A percentile compares a stretch with the other conserved stretches of the same genome.
Conservation (phyloP, 129 eudicot species). For the Pittosporum tobira region DNA sequence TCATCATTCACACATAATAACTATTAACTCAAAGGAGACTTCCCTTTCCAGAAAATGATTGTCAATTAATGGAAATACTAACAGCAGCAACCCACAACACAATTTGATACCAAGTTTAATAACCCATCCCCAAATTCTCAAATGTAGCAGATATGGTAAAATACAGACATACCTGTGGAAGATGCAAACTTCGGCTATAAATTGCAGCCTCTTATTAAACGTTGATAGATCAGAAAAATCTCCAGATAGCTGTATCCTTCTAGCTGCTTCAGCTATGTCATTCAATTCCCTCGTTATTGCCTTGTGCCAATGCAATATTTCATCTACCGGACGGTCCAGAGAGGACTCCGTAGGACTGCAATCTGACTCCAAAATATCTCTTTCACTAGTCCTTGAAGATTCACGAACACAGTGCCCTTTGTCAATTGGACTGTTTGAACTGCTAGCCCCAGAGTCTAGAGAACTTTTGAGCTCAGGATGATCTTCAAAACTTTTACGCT, state of each 20-base stretch:
- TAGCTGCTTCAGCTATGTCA: slow-evolving; percentile 40
- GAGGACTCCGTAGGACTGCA: slow-evolving; percentile 7
- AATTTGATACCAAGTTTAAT: neutral
- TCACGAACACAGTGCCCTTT: slow-evolving; percentile 17
- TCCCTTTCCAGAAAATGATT: neutral
- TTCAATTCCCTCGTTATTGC: slow-evolving; percentile 32
- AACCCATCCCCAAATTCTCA: neutral
- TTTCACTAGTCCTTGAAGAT: slow-evolving; percentile 20
- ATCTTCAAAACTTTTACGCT: slow-evolving; percentile 11
- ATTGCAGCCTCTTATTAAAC: slow-evolving; percentile 35
- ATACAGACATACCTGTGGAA: slow-evolving; percentile 34
- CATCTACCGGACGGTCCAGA: slow-evolving; percentile 26
- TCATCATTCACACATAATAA: neutral
- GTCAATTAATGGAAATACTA: neutral
- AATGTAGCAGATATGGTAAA: neutral
- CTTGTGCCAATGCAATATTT: slow-evolving; percentile 41
- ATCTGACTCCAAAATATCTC: slow-evolving; percentile 14
- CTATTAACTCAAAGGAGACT: too few species aligned
- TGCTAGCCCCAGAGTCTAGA: slow-evolving; percentile 6
- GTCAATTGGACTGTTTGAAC: neutral
- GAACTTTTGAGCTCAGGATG: neutral
- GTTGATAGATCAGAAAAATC: slow-evolving; percentile 34
- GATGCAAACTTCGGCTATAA: slow-evolving; percentile 40
- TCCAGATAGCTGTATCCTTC: slow-evolving; percentile 23
- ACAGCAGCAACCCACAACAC: neutral